Percentiles rank a stretch among this genome's conserved stretches.
phyloP scores from a whole-genome alignment of 768 basidiomycete genomes.

The Hygrophorus pudorinus region DNA sequence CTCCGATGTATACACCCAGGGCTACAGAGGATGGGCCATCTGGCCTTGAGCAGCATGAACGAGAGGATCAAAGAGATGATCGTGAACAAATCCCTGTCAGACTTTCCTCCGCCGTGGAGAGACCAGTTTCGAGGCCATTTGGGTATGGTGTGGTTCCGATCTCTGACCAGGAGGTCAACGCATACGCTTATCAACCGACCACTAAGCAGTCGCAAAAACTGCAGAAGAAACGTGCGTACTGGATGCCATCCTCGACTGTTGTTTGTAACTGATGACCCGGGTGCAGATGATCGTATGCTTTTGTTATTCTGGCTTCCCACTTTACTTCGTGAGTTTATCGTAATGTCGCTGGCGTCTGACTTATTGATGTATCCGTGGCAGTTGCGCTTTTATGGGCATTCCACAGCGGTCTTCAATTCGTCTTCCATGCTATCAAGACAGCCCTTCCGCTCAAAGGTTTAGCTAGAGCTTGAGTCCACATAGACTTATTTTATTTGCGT shows the following conservation, averaged over 20 bases:
- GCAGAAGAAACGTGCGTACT: slow-evolving; percentile 59
- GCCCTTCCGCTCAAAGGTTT: slow-evolving; percentile 35
- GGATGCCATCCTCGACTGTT: not conserved
- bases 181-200: slow-evolving; percentile 54
- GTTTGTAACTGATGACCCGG: slow-evolving; percentile 6
- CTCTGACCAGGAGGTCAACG: slow-evolving; percentile 59
- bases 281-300: slow-evolving; percentile 75
- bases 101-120: slow-evolving; percentile 20
- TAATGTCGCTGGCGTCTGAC: not conserved
- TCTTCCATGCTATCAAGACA: slow-evolving; percentile 38
- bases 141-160: slow-evolving; percentile 40
- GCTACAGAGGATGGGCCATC: slow-evolving; percentile 20
- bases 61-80: slow-evolving; percentile 6
- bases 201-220: slow-evolving; percentile 33
- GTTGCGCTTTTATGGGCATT: slow-evolving; percentile 57
- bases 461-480: slow-evolving; percentile 17
- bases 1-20: slow-evolving; percentile 66
- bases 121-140: slow-evolving; percentile 21
- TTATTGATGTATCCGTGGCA: slow-evolving; percentile 14
- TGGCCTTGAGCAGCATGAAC: slow-evolving; percentile 5
- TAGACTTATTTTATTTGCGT: slow-evolving; percentile 7
- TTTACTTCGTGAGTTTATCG: slow-evolving; percentile 50
- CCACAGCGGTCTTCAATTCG: slow-evolving; percentile 43
- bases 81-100: slow-evolving; percentile 15
- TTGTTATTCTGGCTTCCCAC: slow-evolving; percentile 82